Evolutionary conservation across 306 rosid species (phyloP).

Genomic region (Citrullus amarus): DNA sequence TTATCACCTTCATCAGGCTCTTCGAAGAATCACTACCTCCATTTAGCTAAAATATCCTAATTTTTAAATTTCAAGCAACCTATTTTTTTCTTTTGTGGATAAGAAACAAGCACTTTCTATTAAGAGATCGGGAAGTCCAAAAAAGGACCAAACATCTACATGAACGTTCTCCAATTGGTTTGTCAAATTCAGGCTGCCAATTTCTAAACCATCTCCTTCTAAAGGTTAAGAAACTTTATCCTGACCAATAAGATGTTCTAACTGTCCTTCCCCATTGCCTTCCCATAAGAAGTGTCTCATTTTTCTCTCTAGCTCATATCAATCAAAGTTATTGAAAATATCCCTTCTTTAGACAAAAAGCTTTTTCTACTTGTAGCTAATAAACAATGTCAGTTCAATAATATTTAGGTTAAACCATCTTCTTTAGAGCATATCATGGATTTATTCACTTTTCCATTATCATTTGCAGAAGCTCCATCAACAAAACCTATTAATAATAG

Average conservation of each 20-base stretch:
- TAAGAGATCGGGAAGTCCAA: not conserved
- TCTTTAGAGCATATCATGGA: not conserved
- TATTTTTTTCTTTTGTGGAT: not conserved
- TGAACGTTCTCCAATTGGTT: not conserved
- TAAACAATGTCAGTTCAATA: not conserved
- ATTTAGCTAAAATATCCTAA: not conserved
- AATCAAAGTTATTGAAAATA: not conserved
- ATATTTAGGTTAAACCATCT: not conserved
- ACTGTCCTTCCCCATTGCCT: not conserved
- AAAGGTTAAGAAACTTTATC: not conserved
- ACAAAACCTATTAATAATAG: not conserved
- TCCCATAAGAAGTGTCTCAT: not conserved
- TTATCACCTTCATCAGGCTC: not conserved
- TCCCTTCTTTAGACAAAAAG: not conserved
- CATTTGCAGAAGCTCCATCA: not conserved
- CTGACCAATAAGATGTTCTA: not conserved
- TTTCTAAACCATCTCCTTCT: not conserved
- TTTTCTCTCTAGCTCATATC: not conserved
- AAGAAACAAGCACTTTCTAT: not conserved
- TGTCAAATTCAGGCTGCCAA: not conserved
- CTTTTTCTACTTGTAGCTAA: not conserved
- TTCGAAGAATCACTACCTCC: not conserved
- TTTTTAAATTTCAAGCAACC: not conserved
- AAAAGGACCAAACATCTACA: not conserved
- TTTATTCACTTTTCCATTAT: not conserved